Percentiles rank a stretch among this genome's conserved stretches.
Evolutionary conservation across 129 eudicot genomes (phyloP).

Genomic region (Tagetes patula): DNA sequence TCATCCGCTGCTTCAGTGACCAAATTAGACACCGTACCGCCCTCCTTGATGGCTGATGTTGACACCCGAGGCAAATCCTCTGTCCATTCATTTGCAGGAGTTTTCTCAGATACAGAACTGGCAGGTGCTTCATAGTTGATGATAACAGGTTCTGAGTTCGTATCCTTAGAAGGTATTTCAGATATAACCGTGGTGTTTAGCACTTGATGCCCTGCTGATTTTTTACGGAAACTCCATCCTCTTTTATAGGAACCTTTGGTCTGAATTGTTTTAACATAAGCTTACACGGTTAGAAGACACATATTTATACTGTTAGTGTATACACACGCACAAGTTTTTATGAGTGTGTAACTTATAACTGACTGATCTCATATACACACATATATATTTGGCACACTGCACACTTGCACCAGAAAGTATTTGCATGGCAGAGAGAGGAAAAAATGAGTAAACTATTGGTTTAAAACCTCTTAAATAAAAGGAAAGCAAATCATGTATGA

Average conservation of each 20-base stretch:
- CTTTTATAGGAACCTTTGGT: slow-evolving; percentile 67
- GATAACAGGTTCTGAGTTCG: slow-evolving; percentile 42
- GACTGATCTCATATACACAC: not conserved
- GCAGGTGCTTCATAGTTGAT: slow-evolving; percentile 37
- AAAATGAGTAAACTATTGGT: not conserved
- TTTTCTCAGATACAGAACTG: slow-evolving; percentile 43
- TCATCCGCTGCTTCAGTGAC: slow-evolving; percentile 18
- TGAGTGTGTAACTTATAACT: not conserved
- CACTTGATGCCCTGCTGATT: slow-evolving; percentile 67
- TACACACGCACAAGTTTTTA: not conserved
- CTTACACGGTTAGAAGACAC: slow-evolving; percentile 19
- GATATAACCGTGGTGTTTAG: slow-evolving; percentile 63
- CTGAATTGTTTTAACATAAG: slow-evolving; percentile 34
- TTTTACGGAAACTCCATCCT: slow-evolving; percentile 93
- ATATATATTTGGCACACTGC: not conserved
- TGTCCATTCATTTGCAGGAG: slow-evolving; percentile 38
- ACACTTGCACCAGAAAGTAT: not conserved
- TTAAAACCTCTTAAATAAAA: not conserved
- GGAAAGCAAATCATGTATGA: not conserved
- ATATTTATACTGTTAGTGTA: not conserved
- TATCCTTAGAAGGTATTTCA: slow-evolving; percentile 48
- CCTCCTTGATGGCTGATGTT: slow-evolving; percentile 46
- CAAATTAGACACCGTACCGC: slow-evolving; percentile 22
- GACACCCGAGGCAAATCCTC: slow-evolving; percentile 59
- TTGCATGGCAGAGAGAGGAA: not conserved